A percentile compares a stretch with the other conserved stretches of the same genome.
phyloP scores from a whole-genome alignment of 306 rosid species.

The Ziziphus jujuba region DNA sequence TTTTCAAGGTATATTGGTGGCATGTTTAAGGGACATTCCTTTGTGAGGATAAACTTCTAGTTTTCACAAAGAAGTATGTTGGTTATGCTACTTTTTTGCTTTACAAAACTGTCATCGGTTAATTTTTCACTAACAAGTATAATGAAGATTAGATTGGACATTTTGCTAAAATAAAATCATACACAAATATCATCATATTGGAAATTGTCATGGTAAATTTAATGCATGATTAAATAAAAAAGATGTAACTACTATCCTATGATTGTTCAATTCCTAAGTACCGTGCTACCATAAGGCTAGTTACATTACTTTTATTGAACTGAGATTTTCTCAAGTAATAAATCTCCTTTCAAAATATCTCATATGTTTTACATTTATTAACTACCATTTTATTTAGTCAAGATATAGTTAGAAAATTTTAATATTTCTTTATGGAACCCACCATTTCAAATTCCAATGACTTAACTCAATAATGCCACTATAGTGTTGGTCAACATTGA shows the following conservation, averaged over 20 bases:
- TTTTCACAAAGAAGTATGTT: neutral
- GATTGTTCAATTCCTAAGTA: neutral
- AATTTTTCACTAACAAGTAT: neutral
- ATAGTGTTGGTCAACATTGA: neutral
- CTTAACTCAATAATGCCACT: neutral
- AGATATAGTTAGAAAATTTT: too few species aligned
- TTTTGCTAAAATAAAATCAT: neutral
- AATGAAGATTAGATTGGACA: neutral
- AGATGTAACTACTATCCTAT: neutral
- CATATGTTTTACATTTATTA: too few species aligned
- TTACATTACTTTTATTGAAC: neutral
- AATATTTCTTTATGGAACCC: too few species aligned
- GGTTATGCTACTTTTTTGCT: too few species aligned
- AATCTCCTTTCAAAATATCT: neutral
- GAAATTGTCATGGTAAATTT: neutral
- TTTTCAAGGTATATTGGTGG: neutral
- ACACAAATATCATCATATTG: neutral
- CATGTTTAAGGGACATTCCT: neutral
- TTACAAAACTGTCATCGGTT: too few species aligned
- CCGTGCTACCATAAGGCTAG: neutral
- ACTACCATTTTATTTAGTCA: too few species aligned
- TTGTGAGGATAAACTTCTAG: neutral
- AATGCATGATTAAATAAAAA: neutral
- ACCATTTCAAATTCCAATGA: neutral
- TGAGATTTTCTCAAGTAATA: slow-evolving; percentile 1